A percentile compares a stretch with the other conserved stretches of the same genome.
Evolutionary conservation across 768 basidiomycete species (phyloP).

Genomic region (Mycena alexandri): DNA sequence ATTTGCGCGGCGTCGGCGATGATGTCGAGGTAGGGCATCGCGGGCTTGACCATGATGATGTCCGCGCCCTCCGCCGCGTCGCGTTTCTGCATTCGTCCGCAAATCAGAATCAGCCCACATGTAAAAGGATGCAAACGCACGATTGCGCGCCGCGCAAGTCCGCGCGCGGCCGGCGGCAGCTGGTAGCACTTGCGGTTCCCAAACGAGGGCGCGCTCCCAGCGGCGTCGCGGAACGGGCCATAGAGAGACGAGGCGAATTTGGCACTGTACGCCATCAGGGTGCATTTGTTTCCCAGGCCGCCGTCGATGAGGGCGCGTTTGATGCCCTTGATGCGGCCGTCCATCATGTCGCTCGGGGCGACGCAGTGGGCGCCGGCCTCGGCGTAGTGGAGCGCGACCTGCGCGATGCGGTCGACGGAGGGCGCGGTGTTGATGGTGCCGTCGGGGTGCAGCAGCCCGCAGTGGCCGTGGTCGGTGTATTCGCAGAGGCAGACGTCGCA

Average conservation of each 20-base stretch:
- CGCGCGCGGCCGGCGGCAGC: constrained; percentile 88
- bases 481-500: constrained; percentile 99
- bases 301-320: constrained; percentile 87
- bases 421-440: constrained; percentile 82
- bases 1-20: constrained; percentile 89
- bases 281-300: constrained; percentile 89
- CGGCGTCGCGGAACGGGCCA: constrained; percentile 98
- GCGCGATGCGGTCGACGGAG: constrained; percentile 89
- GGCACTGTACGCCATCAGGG: constrained; percentile 96
- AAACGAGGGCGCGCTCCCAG: constrained; percentile 94
- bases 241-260: constrained; percentile 97
- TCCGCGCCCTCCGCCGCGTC: constrained; percentile 94
- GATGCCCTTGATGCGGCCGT: constrained; percentile 91
- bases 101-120: no score
- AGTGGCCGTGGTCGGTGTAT: constrained; percentile 98
- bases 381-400: constrained; percentile 94
- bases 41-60: constrained; percentile 98
- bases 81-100: no score
- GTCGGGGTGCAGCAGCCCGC: constrained; percentile 82
- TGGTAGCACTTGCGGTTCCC: constrained; percentile 99
- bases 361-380: constrained; percentile 97
- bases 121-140: no score
- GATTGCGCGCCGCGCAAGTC: constrained; percentile 93
- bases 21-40: constrained; percentile 96
- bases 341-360: constrained; percentile 99